Percentiles rank a stretch among this genome's conserved stretches.
phyloP scores from a whole-genome alignment of 768 basidiomycete species.

The Boletus rufocinnamomeus region DNA sequence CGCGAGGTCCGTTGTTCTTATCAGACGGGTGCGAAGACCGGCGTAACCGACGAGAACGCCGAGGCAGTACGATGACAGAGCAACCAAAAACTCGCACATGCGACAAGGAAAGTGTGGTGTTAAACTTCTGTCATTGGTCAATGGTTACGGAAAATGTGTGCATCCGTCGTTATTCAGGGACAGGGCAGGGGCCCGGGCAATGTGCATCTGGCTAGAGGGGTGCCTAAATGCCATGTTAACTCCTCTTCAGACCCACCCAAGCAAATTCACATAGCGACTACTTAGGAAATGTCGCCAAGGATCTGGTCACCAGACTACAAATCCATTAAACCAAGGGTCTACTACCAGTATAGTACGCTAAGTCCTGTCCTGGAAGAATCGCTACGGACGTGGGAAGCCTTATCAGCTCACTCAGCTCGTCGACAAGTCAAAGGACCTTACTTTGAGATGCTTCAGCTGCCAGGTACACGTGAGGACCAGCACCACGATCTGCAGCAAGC shows the following conservation, averaged over 20 bases:
- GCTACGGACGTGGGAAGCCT: constrained; percentile 40
- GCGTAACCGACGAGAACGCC: constrained; percentile 8
- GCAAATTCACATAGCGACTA: background rate
- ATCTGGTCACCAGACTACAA: no score
- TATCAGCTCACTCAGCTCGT: constrained; percentile 2
- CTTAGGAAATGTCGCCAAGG: background rate
- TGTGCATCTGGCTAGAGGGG: background rate
- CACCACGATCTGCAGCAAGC: constrained; percentile 81
- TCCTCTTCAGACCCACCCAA: background rate
- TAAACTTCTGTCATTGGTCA: constrained; percentile 22
- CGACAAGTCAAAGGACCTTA: constrained; percentile 37
- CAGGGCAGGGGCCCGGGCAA: background rate
- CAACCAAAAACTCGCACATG: background rate
- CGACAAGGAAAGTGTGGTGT: constrained; percentile 11
- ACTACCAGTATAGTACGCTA: constrained; percentile 19
- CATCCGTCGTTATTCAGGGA: background rate
- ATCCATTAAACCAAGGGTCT: constrained; percentile 6
- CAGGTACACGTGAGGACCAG: constrained; percentile 84
- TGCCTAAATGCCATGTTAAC: background rate
- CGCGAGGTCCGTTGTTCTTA: constrained; percentile 11
- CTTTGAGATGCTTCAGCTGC: constrained; percentile 92
- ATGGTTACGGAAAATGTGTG: background rate
- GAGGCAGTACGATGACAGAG: background rate
- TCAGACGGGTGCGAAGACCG: constrained; percentile 5
- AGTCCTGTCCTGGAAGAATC: constrained; percentile 87